Conservation (phyloP, 257 asterid species). For the Primulina huaijiensis region DNA sequence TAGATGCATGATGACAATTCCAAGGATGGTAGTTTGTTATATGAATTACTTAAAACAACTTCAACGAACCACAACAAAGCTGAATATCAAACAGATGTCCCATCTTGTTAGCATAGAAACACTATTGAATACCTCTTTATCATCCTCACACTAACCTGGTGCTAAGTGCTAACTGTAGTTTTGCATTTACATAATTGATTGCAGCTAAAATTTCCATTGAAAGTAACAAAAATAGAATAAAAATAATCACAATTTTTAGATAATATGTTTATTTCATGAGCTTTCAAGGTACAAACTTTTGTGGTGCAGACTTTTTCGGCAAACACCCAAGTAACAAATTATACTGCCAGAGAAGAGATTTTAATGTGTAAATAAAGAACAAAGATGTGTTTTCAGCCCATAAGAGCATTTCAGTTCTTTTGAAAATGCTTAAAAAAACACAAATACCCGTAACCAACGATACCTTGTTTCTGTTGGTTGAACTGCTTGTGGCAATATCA, state of each 20-base stretch:
- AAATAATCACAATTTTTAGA: too few relatives aligned
- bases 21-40: background rate
- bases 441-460: slow-evolving; percentile 3
- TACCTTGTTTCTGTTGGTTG: slow-evolving; percentile 72
- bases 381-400: background rate
- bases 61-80: background rate
- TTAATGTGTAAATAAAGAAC: too few relatives aligned
- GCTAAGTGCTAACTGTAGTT: background rate
- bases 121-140: too few relatives aligned
- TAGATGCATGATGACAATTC: background rate
- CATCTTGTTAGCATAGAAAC: background rate
- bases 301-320: too few relatives aligned
- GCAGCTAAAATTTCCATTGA: background rate
- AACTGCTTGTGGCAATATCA: slow-evolving; percentile 40
- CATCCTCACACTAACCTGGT: too few relatives aligned
- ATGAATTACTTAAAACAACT: background rate
- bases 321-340: too few relatives aligned
- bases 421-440: slow-evolving; percentile 12
- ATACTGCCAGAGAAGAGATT: too few relatives aligned
- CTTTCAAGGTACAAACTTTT: too few relatives aligned
- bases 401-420: background rate
- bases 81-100: background rate
- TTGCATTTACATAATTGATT: background rate
- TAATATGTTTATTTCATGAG: too few relatives aligned
- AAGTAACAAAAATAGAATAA: too few relatives aligned